Evolutionary conservation across 1,139 yeast species (phyloP).

Genomic region (Suhomyces chickasaworum): DNA sequence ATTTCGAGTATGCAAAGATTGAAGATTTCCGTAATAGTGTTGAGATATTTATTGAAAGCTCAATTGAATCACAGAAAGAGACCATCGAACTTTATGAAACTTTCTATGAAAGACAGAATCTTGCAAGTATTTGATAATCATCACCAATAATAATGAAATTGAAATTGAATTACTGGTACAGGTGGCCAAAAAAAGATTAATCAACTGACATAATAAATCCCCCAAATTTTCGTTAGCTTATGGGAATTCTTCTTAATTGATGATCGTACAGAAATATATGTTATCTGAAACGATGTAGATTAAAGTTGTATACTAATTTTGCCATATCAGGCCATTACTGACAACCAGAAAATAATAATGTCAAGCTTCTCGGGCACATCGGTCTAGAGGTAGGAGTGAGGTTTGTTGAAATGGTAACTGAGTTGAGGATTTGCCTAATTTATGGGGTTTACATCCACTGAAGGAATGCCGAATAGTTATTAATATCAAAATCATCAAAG

Average conservation of each 20-base stretch:
- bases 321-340: no score
- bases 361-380: background rate
- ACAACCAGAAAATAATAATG: background rate
- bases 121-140: constrained; percentile 23
- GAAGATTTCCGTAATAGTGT: constrained; percentile 87
- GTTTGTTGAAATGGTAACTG: no score
- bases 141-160: no score
- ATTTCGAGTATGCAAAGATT: constrained; percentile 74
- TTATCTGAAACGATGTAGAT: background rate
- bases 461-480: no score
- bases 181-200: background rate
- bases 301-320: no score
- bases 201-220: no score
- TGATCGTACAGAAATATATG: background rate
- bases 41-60: constrained; percentile 86
- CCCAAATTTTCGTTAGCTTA: background rate
- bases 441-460: no score
- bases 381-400: background rate
- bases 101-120: constrained; percentile 57
- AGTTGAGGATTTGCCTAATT: no score
- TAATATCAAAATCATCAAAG: no score
- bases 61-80: constrained; percentile 92
- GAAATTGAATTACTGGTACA: background rate
- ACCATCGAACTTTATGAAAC: constrained; percentile 96
- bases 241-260: background rate